These are phyloP conservation scores for Fagopyrum tataricum DNA, from an alignment of 148 eudicot genomes.

Conservation along the genomic window DNA sequence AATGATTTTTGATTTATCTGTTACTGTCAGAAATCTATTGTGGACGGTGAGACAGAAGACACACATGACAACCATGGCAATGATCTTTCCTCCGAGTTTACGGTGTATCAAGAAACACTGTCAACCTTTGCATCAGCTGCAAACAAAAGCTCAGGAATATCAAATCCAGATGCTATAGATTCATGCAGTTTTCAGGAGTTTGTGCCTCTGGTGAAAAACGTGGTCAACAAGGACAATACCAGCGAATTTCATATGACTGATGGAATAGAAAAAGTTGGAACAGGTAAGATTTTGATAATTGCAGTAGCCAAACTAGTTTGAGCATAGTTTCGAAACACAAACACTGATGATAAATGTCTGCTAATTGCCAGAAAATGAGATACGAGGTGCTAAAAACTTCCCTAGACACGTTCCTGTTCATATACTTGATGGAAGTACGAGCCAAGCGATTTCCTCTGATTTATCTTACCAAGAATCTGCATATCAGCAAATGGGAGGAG, in stretches of 20 bases:
- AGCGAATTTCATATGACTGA: conserved; percentile 21
- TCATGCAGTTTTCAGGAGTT: conserved; percentile 36
- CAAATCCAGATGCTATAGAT: conserved; percentile 22
- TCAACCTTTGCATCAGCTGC: conserved; percentile 28
- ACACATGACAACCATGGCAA: conserved; percentile 22
- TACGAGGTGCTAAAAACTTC: conserved; percentile 36
- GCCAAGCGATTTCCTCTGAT: conserved; percentile 35
- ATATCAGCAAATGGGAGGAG: conserved; percentile 35
- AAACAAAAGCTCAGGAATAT: conserved; percentile 27
- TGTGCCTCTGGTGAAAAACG: conserved; percentile 29
- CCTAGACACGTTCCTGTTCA: conserved; percentile 85
- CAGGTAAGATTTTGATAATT: conserved; percentile 24
- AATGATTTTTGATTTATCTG: not conserved
- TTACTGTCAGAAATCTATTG: conserved; percentile 39
- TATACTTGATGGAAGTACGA: conserved; percentile 65
- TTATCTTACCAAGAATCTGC: conserved; percentile 46
- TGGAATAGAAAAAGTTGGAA: conserved; percentile 25
- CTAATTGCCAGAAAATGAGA: conserved; percentile 28
- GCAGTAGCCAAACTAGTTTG: not conserved
- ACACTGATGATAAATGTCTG: not conserved
- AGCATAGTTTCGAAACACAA: not conserved
- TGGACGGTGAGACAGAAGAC: conserved; percentile 31
- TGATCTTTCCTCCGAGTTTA: conserved; percentile 33
- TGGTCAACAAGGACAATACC: conserved; percentile 26
- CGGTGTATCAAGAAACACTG: conserved; percentile 37